phyloP scores from a whole-genome alignment of 1,284 basidiomycete genomes.

The Cutaneotrichosporon arboriforme region DNA sequence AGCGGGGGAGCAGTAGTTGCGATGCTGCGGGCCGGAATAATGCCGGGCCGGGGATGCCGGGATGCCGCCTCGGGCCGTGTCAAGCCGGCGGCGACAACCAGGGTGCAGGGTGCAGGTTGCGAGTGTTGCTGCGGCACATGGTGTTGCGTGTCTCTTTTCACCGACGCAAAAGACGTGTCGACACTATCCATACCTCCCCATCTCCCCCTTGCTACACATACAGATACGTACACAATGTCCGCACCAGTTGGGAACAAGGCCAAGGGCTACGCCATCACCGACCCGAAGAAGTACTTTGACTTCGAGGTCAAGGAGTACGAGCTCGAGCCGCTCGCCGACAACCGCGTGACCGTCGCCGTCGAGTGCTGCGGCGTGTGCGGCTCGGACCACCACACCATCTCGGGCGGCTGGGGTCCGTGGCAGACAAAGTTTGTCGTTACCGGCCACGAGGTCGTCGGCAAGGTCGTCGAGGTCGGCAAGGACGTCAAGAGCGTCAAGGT shows the following conservation, averaged over 20 bases:
- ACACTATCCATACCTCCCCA: too few relatives aligned
- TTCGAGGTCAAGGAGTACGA: constrained; percentile 60
- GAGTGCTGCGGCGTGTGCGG: constrained; percentile 52
- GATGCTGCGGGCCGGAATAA: too few relatives aligned
- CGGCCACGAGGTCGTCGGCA: constrained; percentile 52
- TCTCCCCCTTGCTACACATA: too few relatives aligned
- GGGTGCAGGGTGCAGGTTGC: too few relatives aligned
- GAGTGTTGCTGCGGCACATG: too few relatives aligned
- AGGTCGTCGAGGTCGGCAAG: constrained; percentile 49
- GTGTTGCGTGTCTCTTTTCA: too few relatives aligned
- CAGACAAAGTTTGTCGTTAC: constrained; percentile 46
- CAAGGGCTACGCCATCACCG: constrained; percentile 41
- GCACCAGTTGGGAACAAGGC: constrained; percentile 14
- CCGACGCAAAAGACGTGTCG: too few relatives aligned
- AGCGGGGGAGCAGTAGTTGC: too few relatives aligned
- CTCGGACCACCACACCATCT: constrained; percentile 46
- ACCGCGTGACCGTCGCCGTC: constrained; percentile 67
- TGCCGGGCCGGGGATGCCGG: too few relatives aligned
- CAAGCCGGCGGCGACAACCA: too few relatives aligned
- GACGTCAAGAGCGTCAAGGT: constrained; percentile 49
- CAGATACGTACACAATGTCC: neutral
- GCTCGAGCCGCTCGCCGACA: constrained; percentile 60
- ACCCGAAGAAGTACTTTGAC: constrained; percentile 44
- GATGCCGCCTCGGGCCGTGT: too few relatives aligned
- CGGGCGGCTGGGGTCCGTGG: constrained; percentile 46